Conservation (phyloP, 2,329 filamentous ascomycete genomes). For the Hysterium pulicare region DNA sequence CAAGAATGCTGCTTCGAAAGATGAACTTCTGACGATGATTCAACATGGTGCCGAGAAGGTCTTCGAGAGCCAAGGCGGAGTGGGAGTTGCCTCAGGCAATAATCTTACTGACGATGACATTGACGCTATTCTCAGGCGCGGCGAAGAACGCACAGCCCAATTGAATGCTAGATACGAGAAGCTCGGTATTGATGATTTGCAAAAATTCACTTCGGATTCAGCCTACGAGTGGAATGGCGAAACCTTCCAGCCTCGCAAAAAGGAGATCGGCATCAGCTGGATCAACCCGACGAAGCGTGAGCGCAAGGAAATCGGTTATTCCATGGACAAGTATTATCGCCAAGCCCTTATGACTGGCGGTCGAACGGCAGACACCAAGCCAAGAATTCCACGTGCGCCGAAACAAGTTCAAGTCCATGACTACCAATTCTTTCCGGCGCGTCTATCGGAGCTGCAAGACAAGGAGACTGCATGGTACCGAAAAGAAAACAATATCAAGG, state of each 20-base stretch:
- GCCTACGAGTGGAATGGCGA: constrained; percentile 99
- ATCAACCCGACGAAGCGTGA: constrained; percentile 98
- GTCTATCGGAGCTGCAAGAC: constrained; percentile 85
- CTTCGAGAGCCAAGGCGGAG: constrained; percentile 70
- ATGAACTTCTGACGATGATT: constrained; percentile 95
- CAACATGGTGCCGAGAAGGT: constrained; percentile 97
- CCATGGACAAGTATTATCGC: constrained; percentile 98
- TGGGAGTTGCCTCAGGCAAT: constrained; percentile 56
- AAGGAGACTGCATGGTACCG: constrained; percentile 94
- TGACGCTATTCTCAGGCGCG: constrained; percentile 79
- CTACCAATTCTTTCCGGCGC: constrained; percentile 91
- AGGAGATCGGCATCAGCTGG: constrained; percentile 90
- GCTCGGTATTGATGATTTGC: constrained; percentile 90
- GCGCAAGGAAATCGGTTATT: constrained; percentile 96
- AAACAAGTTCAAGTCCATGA: constrained; percentile 92
- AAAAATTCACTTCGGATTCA: constrained; percentile 96
- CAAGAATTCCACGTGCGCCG: constrained; percentile 90
- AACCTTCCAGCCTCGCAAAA: constrained; percentile 79
- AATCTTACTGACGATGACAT: constrained; percentile 85
- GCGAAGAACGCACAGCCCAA: constrained; percentile 83
- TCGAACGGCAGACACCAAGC: constrained; percentile 77
- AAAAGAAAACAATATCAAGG: constrained; percentile 95
- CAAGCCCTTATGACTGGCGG: constrained; percentile 81
- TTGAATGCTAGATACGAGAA: constrained; percentile 95
- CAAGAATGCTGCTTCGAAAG: constrained; percentile 91